Evolutionary conservation across 352 stramenopile genomes (phyloP), one percentile per base, ranked within the genome.

Genomic region (Phytophthora sojae): DNA sequence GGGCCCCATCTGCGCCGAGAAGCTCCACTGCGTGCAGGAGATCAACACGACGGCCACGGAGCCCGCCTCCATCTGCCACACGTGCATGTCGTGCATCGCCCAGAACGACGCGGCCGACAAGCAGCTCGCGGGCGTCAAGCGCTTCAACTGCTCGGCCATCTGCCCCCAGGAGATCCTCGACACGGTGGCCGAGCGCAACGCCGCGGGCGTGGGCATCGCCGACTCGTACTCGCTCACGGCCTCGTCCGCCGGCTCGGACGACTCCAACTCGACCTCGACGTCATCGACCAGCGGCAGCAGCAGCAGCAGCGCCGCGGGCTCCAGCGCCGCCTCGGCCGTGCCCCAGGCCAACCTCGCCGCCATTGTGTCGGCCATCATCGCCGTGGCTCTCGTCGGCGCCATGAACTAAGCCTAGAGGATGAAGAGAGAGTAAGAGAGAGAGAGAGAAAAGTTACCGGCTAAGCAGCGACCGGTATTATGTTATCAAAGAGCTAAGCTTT

Each of bases 71-170:
- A 91, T 93, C 54, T 94, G 87, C 73, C 85, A 93, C 80, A 94
- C 87, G 71, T 94, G 87, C 71, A 86, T 88, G 70, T 92, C 83
- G 64, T 94, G 87, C 74, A 91, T 91, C 54, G 75, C 81, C 14
- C 85, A 93, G 76, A 93, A 93, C 71, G 82, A 91, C 64, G 77
- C 74, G 7, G 76, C 78, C n/a, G 73, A 79, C 57, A 77, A 83
- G 47, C 66, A 86, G 64, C 71, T 92, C 15, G 69, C 76, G n/a
- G 75, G 61, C 29, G 76, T 78, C 50, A 88, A 85, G 57, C 87
- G 87, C 51, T 94, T 93, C 65, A 85, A 94, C 76, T 94, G 87
- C 73, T 82, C 80, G 68, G 74, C 77, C 61, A 92, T 94, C 56
- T 94, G 87, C 51, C 85, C 87, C 0, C 64, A 80, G 56, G 83